Evolutionary conservation across 1,139 yeast species (phyloP).

Genomic region (Maudiozyma humilis): DNA sequence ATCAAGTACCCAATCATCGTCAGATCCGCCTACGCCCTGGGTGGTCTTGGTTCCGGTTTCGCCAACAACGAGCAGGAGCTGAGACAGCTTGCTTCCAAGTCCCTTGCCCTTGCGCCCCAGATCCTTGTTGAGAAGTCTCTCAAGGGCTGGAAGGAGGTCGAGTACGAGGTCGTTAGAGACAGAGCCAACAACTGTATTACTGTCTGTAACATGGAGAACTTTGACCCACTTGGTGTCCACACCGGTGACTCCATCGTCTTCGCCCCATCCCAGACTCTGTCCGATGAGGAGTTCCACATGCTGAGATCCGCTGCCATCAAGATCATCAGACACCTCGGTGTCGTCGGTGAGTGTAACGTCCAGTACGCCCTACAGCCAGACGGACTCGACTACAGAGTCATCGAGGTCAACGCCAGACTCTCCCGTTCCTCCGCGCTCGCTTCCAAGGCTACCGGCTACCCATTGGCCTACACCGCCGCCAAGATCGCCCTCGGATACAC

Average conservation of each 20-base stretch:
- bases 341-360: conserved; percentile 97
- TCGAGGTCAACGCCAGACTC: conserved; percentile 94
- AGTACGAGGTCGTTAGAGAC: conserved; percentile 97
- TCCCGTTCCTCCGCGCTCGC: conserved; percentile 97
- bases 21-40: conserved; percentile 94
- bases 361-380: conserved; percentile 95
- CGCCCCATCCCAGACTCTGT: conserved; percentile 95
- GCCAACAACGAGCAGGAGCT: conserved; percentile 78
- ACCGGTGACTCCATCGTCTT: conserved; percentile 99
- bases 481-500: conserved; percentile 93
- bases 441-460: conserved; percentile 97
- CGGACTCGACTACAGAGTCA: conserved; percentile 90
- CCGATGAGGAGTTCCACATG: conserved; percentile 97
- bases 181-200: conserved; percentile 95
- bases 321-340: conserved; percentile 95
- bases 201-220: conserved; percentile 98
- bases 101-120: conserved; percentile 86
- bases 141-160: conserved; percentile 99
- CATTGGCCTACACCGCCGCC: conserved; percentile 97
- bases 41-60: conserved; percentile 97
- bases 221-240: conserved; percentile 95
- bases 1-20: conserved; percentile 96
- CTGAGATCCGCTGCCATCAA: conserved; percentile 94
- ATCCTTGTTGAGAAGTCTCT: conserved; percentile 91
- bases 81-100: conserved; percentile 78